Evolutionary conservation across 768 basidiomycete species (phyloP).

Genomic region (Kwoniella dendrophila): DNA sequence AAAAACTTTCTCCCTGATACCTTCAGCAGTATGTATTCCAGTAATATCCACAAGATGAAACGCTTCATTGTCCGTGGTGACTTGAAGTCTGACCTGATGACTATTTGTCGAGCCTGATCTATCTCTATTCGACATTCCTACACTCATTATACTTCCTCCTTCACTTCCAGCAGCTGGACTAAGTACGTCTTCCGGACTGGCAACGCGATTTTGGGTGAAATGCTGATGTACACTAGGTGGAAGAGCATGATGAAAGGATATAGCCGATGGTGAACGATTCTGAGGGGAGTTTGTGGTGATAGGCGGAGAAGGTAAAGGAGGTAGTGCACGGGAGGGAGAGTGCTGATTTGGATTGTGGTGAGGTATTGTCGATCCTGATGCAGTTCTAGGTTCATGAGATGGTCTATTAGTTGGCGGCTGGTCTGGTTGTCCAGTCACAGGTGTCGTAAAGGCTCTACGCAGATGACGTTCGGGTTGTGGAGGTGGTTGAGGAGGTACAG

Average conservation of each 20-base stretch:
- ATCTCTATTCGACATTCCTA: slow-evolving; percentile 29
- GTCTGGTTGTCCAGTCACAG: slow-evolving; percentile 17
- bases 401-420: not conserved
- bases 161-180: slow-evolving; percentile 35
- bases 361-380: slow-evolving; percentile 20
- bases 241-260: slow-evolving; percentile 11
- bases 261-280: slow-evolving; percentile 16
- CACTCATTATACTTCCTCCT: slow-evolving; percentile 22
- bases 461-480: slow-evolving; percentile 50
- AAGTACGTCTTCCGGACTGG: slow-evolving; percentile 39
- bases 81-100: slow-evolving; percentile 43
- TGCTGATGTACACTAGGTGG: slow-evolving; percentile 8
- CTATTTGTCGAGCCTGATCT: slow-evolving; percentile 34
- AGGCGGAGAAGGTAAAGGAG: slow-evolving; percentile 38
- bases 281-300: slow-evolving; percentile 15
- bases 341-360: slow-evolving; percentile 13
- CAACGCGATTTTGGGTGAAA: slow-evolving; percentile 20
- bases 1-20: slow-evolving; percentile 52
- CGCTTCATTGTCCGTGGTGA: slow-evolving; percentile 53
- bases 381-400: slow-evolving; percentile 30
- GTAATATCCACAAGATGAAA: slow-evolving; percentile 54
- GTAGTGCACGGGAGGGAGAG: slow-evolving; percentile 38
- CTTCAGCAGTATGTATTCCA: slow-evolving; percentile 47
- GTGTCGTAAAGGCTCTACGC: slow-evolving; percentile 42
- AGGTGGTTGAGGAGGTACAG: slow-evolving; percentile 42